A percentile compares a stretch with the other conserved stretches of the same genome.
phyloP scores from a whole-genome alignment of 768 basidiomycete genomes.

The Rhodotorula diobovata region DNA sequence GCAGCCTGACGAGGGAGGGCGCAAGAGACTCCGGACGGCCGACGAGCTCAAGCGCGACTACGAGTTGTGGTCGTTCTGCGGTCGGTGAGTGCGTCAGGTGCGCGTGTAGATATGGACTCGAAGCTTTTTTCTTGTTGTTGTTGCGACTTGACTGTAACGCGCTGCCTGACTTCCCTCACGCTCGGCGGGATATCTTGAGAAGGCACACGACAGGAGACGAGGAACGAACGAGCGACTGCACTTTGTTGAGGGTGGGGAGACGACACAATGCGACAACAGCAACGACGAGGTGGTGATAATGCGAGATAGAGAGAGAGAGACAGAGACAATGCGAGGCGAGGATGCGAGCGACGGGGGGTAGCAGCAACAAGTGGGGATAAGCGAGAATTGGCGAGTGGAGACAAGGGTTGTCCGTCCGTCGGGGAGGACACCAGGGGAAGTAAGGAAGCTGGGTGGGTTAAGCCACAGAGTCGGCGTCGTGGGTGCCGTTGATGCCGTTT shows the following conservation, averaged over 20 bases:
- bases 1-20: background rate
- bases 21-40: background rate
- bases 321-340: background rate
- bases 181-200: no score
- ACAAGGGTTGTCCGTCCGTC: no score
- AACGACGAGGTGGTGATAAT: background rate
- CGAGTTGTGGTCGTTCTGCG: conserved; percentile 2
- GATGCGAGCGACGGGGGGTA: background rate
- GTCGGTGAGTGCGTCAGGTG: background rate
- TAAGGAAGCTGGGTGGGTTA: background rate
- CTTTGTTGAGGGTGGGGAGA: no score
- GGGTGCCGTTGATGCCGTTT: background rate
- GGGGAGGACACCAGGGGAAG: background rate
- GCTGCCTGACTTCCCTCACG: background rate
- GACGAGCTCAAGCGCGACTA: conserved; percentile 3
- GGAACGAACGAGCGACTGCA: background rate
- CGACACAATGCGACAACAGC: background rate
- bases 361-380: background rate
- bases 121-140: background rate
- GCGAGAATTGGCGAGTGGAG: background rate
- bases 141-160: background rate
- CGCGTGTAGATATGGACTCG: no score
- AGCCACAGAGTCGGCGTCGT: background rate
- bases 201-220: no score
- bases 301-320: background rate